Evolutionary conservation across 2,329 filamentous ascomycete genomes (phyloP), one percentile per base, ranked within the genome.

Genomic region (Lasiodiplodia citricola): DNA sequence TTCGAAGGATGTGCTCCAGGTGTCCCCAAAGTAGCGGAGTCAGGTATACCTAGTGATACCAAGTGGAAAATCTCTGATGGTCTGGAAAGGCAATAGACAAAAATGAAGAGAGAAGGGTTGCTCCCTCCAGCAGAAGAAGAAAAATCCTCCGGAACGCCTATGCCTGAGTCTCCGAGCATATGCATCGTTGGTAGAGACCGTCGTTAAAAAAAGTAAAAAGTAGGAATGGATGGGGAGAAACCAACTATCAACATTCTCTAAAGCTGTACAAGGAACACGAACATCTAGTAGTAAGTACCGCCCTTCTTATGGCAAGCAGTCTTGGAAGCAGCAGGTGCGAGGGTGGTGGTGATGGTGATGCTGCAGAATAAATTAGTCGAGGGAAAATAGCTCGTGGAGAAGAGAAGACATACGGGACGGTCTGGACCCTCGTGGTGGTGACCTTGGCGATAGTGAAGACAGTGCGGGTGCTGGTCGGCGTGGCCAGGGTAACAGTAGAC

Each of bases 401-500:
- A 57, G n/a, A 63, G 52, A 28, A 16, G 11, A 70, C 72, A n/a
- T 73, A 76, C 73, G 72, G 68, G 41, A 68, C 47, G n/a, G 68
- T 69, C 18, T 68, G 37, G 2, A 68, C 67, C 67, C 70, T 74
- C 28, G 72, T 73, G 8, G 70, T 70, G 18, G 66, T 68, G 28
- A 57, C 73, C 13, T 69, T 74, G 7, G 73, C 72, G 54, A 77
- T 66, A 4, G 64, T 69, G 50, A 71, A 72, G 35, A 57, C 69
- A 6, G 73, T 75, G n/a, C 70, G 64, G 3, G 69, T 73, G 55
- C 70, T 69, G 8, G 76, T 78, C 21, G 74, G 75, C 16, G 74
- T 75, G 8, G 75, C 64, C 7, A 71, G 71, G 3, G 76, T 78
- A 25, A 74, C 62, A 3, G 75, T 78, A n/a, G 72, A 68, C 11